Evolutionary conservation across 116 monocot species (phyloP).

Genomic region (Papilionanthe hybrid): DNA sequence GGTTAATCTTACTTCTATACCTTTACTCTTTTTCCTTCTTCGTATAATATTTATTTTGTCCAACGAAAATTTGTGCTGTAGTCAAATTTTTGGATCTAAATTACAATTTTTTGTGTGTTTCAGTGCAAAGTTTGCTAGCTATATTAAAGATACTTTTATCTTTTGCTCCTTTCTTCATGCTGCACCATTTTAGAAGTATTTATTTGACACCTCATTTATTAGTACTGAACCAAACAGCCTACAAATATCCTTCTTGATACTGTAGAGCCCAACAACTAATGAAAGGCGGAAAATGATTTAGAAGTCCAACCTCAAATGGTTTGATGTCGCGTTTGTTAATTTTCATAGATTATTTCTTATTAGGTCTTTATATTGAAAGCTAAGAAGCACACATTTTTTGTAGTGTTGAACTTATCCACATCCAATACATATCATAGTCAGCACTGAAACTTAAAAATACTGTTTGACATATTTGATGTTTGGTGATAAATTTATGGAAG

Average conservation of each 20-base stretch:
- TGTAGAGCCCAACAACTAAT: neutral
- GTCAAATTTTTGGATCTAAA: neutral
- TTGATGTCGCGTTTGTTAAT: neutral
- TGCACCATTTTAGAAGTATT: neutral
- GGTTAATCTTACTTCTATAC: conserved; percentile 39
- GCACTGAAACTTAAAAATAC: neutral
- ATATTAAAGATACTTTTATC: neutral
- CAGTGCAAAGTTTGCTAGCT: neutral
- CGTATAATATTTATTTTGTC: neutral
- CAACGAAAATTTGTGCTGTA: neutral
- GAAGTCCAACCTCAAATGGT: neutral
- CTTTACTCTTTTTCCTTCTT: conserved; percentile 9
- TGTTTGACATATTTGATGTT: neutral
- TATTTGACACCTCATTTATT: neutral
- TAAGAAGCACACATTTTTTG: neutral
- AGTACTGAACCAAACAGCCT: neutral
- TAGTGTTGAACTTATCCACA: neutral
- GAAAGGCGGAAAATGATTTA: neutral
- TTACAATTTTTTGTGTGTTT: neutral
- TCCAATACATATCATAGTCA: neutral
- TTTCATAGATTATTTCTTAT: neutral
- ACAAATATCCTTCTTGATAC: neutral
- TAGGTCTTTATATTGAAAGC: neutral
- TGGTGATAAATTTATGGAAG: neutral
- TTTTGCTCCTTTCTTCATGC: neutral